phyloP scores from a whole-genome alignment of 257 asterid species.

The Lavandula angustifolia region DNA sequence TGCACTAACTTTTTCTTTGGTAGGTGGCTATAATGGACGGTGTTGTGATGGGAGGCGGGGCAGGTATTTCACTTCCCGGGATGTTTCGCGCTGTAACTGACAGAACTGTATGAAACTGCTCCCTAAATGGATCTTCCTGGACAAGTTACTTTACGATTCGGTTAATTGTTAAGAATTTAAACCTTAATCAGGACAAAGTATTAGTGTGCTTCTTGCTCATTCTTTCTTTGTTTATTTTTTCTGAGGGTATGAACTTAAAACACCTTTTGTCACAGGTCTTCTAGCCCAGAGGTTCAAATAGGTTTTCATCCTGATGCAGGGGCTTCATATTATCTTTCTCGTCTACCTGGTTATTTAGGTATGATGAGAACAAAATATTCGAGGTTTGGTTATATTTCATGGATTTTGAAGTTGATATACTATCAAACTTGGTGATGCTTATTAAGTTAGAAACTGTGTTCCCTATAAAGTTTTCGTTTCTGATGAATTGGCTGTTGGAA shows the following conservation, averaged over 20 bases:
- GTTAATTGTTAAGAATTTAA: conserved; percentile 14
- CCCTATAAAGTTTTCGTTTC: not conserved
- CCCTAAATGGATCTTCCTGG: conserved; percentile 29
- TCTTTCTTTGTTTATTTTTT: not conserved
- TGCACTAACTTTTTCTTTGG: conserved; percentile 25
- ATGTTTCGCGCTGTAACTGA: conserved; percentile 95
- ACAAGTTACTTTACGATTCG: conserved; percentile 25
- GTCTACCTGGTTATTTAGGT: conserved; percentile 98
- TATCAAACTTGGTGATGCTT: conserved; percentile 1
- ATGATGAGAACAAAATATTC: conserved; percentile 21
- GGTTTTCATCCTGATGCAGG: conserved; percentile 99
- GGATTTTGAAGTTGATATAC: conserved; percentile 23
- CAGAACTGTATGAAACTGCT: conserved; percentile 81
- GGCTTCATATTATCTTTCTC: conserved; percentile 95
- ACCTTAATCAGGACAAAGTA: conserved; percentile 21
- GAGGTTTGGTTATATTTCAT: conserved; percentile 10
- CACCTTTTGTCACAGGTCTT: conserved; percentile 52
- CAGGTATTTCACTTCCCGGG: conserved; percentile 96
- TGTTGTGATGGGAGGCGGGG: conserved; percentile 90
- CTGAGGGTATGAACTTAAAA: not conserved
- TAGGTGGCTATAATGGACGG: conserved; percentile 98
- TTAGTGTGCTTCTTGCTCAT: not conserved
- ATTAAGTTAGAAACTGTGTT: not conserved
- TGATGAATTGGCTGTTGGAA: not conserved
- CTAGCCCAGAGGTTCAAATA: conserved; percentile 79